Evolutionary conservation across 2,329 filamentous ascomycete genomes (phyloP), one percentile per base, ranked within the genome.

Genomic region (Fusarium siculi): DNA sequence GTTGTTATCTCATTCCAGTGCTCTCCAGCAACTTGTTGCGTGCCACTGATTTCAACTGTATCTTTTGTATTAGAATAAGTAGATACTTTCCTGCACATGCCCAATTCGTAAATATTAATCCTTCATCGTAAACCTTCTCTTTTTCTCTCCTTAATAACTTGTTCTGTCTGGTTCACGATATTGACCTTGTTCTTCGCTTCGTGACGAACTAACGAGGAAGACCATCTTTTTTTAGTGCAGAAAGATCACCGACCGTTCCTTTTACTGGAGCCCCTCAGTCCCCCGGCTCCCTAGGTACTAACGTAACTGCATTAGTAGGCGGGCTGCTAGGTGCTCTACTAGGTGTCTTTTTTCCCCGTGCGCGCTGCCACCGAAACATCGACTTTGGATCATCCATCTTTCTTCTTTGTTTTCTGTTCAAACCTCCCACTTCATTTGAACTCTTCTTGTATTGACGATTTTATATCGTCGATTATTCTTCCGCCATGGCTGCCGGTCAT

Each of bases 401-500:
- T 68, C 73, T 63, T 63, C 64, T 67, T 75, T 68, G 61, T 63
- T 59, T 61, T 61, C 54, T 56, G n/a, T 53, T 55, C 50, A 52
- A 57, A 57, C 30, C 44, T 70, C 32, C 59, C 42, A 49, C 40
- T 58, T 69, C 65, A 49, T 50, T 63, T 55, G 39, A 55, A 61
- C 42, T n/a, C 30, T 65, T 74, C 42, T 62, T 63, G 32, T 54
- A 39, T 50, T 63, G 56, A 58, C 69, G 70, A 61, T 50, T 66
- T 40, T 30, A 46, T 42, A 60, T 74, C 70, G 74, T 68, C 62
- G 64, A 65, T 69, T n/a, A 62, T n/a, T 30, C 66, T 68, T 74
- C 76, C 79, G 85, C 75, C 79, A 89, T 88, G 87, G 91, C 91
- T 84, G 89, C 91, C 68, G 91, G 91, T 81, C 91, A 89, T 76